A percentile compares a stretch with the other conserved stretches of the same genome.
Evolutionary conservation across 257 asterid species (phyloP).

Genomic region (Gentiana dahurica): DNA sequence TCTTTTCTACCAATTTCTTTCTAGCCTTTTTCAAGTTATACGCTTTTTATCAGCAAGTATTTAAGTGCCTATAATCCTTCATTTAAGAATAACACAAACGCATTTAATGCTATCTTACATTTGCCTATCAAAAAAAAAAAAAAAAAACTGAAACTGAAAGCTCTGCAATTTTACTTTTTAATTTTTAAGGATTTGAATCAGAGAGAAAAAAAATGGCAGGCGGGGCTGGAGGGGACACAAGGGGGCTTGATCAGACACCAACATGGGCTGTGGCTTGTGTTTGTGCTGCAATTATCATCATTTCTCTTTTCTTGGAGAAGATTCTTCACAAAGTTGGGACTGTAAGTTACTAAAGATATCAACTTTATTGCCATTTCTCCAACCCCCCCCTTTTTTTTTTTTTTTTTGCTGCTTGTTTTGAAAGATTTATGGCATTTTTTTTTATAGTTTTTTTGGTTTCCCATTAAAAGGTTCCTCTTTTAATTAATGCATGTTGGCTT

Average conservation of each 20-base stretch:
- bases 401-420: neutral
- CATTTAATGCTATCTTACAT: neutral
- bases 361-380: no score
- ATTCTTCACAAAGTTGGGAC: slow-evolving; percentile 69
- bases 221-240: slow-evolving; percentile 13
- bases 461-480: no score
- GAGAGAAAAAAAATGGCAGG: slow-evolving; percentile 38
- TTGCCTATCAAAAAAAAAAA: neutral
- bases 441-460: no score
- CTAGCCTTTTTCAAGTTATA: no score
- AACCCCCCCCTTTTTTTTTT: neutral
- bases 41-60: no score
- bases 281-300: slow-evolving; percentile 61
- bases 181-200: no score
- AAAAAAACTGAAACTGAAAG: neutral
- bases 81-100: no score
- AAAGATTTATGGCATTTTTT: neutral
- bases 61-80: no score
- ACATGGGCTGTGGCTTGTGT: slow-evolving; percentile 97
- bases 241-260: slow-evolving; percentile 69
- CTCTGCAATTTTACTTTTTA: neutral
- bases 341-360: slow-evolving; percentile 16
- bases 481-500: no score
- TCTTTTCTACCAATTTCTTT: no score
- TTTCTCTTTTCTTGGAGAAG: slow-evolving; percentile 72